Base-by-base conservation (phyloP, 305 asterid genomes). In the Rubia tinctorum region DNA sequence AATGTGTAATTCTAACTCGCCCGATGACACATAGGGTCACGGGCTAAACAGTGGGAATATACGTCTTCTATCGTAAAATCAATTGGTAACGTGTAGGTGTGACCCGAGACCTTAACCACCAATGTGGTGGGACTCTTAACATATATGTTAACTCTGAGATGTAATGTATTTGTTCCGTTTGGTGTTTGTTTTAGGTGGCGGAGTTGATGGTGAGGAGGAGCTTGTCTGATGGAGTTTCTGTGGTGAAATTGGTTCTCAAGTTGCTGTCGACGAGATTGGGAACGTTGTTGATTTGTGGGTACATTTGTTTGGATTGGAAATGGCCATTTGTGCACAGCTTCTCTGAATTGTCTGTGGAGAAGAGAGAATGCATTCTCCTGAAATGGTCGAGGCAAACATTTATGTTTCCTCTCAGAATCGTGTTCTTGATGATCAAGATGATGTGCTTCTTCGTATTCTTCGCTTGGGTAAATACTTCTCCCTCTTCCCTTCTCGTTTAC, bases 291-390 rank as follows among this genome's bases (percentile, higher is more conserved):
- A 82, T 92, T 7, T 90, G 98, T 81, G 99, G 99, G 39, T 59
- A 37, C 65, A 44, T 66, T 55, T 88, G 98, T 72, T 80, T 92
- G 75, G 89, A 78, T 59, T 74, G 84, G 82, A 84, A 80, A 34
- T 89, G 91, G 93, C 99, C 98, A 22, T 94, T 91, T 73, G 70
- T 92, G 68, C 89, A 78, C 66, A 89, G 68, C 18, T 94, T 91
- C 76, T 69, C 88, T 17, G 93, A 88, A 56, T 77, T 94, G 73
- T 67, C 95, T 5, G 78, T 86, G 76, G 62, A 81, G 55, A 83
- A 81, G 75, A 90, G 99, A 74, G 98, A 92, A 78, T 18, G 76
- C 69, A 59, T 94, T 67, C 90, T 94, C 79, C 93, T 82, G 71
- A 86, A 73, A 71, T 94, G 98, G 98, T 86, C 93, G 7, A 84